Evolutionary conservation across 139 green algal genomes (phyloP).

Genomic region (Micractinium conductrix): DNA sequence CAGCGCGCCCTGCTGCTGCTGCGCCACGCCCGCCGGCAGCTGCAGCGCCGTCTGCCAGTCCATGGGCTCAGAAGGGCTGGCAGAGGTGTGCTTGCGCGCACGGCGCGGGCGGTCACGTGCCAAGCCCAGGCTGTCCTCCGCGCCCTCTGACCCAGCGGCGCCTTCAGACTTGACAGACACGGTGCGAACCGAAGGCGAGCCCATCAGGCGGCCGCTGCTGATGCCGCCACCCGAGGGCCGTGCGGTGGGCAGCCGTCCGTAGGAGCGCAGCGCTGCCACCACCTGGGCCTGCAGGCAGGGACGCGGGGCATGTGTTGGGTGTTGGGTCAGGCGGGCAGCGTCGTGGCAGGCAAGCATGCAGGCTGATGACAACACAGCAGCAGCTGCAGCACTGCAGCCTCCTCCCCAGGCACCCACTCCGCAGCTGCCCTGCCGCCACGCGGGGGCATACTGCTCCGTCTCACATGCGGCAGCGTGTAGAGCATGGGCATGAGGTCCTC

Average conservation of each 20-base stretch:
- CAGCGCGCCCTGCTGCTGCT: not conserved
- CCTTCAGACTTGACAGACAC: not conserved
- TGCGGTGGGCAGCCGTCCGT: constrained; percentile 25
- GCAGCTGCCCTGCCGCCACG: not conserved
- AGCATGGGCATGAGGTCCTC: constrained; percentile 20
- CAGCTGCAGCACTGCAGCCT: not conserved
- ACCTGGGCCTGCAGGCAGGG: constrained; percentile 11
- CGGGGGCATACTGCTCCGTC: not conserved
- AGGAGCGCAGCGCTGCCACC: constrained; percentile 15
- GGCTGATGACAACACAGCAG: not conserved
- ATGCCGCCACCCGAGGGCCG: constrained; percentile 14
- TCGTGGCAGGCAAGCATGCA: not conserved
- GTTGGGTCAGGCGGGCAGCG: not conserved
- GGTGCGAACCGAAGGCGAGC: not conserved
- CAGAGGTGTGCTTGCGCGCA: constrained; percentile 5
- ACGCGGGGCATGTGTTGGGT: not conserved
- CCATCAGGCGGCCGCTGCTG: constrained; percentile 11
- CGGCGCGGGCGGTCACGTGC: not conserved
- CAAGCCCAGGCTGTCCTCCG: not conserved
- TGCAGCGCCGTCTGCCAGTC: not conserved
- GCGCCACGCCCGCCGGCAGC: not conserved
- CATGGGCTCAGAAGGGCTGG: not conserved
- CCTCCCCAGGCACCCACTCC: not conserved
- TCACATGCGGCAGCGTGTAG: constrained; percentile 21
- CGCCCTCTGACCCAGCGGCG: not conserved